A percentile compares a stretch with the other conserved stretches of the same genome.
These are phyloP conservation scores for Secale cereale DNA, from an alignment of 176 grass and related monocot genomes.

Conservation along the genomic window DNA sequence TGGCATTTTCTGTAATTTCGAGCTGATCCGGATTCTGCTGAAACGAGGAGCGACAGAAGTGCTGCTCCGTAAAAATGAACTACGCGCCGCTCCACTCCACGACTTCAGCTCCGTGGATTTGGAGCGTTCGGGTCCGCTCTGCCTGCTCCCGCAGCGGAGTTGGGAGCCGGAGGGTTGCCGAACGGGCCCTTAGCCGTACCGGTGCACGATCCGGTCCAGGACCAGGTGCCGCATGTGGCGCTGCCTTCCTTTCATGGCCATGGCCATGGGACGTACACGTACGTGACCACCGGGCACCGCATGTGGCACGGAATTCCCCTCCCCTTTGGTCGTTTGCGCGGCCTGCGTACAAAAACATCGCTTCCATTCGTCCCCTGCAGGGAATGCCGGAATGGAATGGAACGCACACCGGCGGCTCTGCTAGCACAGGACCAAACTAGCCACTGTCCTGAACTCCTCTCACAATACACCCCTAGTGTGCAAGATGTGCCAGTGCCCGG, in stretches of 20 bases:
- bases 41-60: too few relatives aligned
- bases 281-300: slow-evolving; percentile 23
- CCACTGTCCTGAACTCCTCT: too few relatives aligned
- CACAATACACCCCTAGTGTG: too few relatives aligned
- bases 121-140: too few relatives aligned
- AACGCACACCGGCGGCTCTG: background rate
- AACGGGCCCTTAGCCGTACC: background rate
- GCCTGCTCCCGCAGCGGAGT: too few relatives aligned
- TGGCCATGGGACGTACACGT: background rate
- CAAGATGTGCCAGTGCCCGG: background rate
- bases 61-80: too few relatives aligned
- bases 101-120: too few relatives aligned
- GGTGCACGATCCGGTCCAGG: background rate
- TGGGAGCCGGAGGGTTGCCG: too few relatives aligned
- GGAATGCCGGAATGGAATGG: background rate
- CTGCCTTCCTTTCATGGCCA: background rate
- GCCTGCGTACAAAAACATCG: background rate
- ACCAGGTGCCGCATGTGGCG: slow-evolving; percentile 8
- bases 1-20: too few relatives aligned
- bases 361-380: background rate
- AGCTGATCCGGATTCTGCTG: too few relatives aligned
- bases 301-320: background rate
- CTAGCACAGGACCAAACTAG: background rate
- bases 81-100: too few relatives aligned
- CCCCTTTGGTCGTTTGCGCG: too few relatives aligned